Base-by-base conservation (phyloP, 176 grass and related monocot genomes). In the Avena eriantha region DNA sequence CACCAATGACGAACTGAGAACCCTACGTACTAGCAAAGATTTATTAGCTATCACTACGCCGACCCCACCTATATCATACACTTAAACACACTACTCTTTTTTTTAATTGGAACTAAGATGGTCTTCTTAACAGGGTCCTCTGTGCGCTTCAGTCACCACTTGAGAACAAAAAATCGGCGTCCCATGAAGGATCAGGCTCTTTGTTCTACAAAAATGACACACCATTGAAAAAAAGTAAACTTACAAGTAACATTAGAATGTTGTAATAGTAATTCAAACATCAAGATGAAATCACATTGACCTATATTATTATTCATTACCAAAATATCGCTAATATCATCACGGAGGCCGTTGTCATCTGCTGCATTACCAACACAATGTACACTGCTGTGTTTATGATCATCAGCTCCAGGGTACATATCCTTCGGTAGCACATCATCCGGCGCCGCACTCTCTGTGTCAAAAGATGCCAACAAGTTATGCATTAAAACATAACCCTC, bases 261-360 rank as follows among this genome's bases (percentile, higher is more conserved):
- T 46, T 63, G 7, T 22, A 29, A 29, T 29, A 41, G 39, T 41
- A 39, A 85, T 23, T 13, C 8, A 1, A n/a, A 72, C 59, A 23
- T 8, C 15, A 73, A 61, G 8, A 77, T 34, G 33, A 1, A 33
- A 50, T 76, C 8, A 50, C 3, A 53, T 18, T 31, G 24, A 75
- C 72, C 23, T 24, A 17, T 29, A 23, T 23, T 39, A 22, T 36
- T 16, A n/a, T 31, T 76, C 65, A 22, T 76, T 65, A 77, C 72
- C 71, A 48, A 84, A 63, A 24, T 80, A 14, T 11, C 39, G 10
- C 22, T 80, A 46, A 63, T 10, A 64, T 63, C 29, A 53, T 76
- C 48, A 1, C 11, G 34, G 66, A 0, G 16, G 33, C 21, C 13
- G 14, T 34, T 83, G 10, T 4, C 19, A 41, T 54, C 47, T 48